Evolutionary conservation across 345 rosid genomes (phyloP).

Genomic region (Mallotus nudiflorus): DNA sequence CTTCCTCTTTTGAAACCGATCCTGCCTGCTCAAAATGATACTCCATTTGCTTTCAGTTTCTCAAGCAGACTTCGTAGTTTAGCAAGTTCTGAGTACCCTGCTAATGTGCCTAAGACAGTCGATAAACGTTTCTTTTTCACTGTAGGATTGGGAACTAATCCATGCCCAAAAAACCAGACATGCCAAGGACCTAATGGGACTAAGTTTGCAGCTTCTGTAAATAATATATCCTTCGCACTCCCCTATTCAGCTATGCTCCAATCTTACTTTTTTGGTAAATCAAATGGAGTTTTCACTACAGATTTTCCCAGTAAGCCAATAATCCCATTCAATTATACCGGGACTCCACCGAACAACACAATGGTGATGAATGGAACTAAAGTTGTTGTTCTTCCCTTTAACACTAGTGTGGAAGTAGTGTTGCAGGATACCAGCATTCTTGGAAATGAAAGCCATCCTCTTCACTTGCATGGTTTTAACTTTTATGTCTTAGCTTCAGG

Average conservation of each 20-base stretch:
- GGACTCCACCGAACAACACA: constrained; percentile 14
- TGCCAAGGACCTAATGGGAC: constrained; percentile 19
- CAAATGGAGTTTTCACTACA: constrained; percentile 2
- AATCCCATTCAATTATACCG: constrained; percentile 9
- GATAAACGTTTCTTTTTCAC: constrained; percentile 19
- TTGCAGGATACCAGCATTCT: constrained; percentile 21
- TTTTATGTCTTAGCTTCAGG: constrained; percentile 6
- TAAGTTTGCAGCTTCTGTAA: constrained; percentile 18
- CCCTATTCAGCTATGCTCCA: constrained; percentile 1
- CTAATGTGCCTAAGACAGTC: constrained; percentile 7
- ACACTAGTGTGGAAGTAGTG: constrained; percentile 15
- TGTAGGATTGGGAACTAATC: constrained; percentile 11
- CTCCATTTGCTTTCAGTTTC: constrained; percentile 5
- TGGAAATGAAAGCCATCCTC: constrained; percentile 18
- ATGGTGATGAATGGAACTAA: constrained; percentile 13
- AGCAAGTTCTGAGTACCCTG: constrained; percentile 1
- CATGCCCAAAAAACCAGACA: constrained; percentile 17
- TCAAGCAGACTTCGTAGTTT: neutral
- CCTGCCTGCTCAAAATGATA: constrained; percentile 12
- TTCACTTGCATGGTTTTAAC: constrained; percentile 9
- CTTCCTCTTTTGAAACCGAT: neutral
- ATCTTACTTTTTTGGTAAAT: constrained; percentile 4
- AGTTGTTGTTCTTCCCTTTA: constrained; percentile 9
- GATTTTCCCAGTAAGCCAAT: constrained; percentile 2
- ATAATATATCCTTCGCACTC: constrained; percentile 6